Conservation (phyloP, 2,329 filamentous ascomycete genomes). For the Ceratocystis cubensis region DNA sequence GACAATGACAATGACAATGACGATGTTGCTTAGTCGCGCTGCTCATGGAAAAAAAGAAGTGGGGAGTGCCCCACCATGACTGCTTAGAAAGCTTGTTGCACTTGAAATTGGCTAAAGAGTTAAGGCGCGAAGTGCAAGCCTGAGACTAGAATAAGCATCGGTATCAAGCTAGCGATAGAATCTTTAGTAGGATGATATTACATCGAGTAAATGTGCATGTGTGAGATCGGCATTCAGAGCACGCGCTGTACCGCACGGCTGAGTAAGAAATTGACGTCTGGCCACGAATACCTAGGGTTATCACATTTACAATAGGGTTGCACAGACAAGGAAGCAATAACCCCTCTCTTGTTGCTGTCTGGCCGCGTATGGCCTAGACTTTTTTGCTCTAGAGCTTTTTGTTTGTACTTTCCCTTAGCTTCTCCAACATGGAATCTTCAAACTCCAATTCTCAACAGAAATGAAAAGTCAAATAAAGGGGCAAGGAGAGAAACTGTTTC, state of each 20-base stretch:
- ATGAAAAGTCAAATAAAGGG: neutral
- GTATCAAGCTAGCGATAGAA: neutral
- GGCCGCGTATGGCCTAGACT: neutral
- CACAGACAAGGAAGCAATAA: neutral
- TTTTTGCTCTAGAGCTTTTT: neutral
- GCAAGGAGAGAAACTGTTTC: neutral
- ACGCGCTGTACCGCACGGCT: too few relatives aligned
- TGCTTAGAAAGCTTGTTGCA: constrained; percentile 5
- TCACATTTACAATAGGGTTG: neutral
- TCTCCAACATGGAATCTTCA: neutral
- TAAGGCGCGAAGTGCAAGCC: neutral
- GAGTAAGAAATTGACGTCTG: too few relatives aligned
- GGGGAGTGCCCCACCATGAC: neutral
- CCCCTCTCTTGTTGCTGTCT: neutral
- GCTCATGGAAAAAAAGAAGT: constrained; percentile 6
- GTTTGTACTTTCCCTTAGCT: neutral
- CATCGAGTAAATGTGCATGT: neutral
- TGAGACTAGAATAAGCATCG: neutral
- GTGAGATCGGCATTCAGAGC: too few relatives aligned
- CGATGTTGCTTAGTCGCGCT: neutral
- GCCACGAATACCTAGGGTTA: too few relatives aligned
- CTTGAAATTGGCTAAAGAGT: neutral
- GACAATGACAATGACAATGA: neutral
- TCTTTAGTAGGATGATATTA: neutral
- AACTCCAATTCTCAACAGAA: constrained; percentile 19